Evolutionary conservation across 305 asterid genomes (phyloP), one percentile per base, ranked within the genome.

Genomic region (Fraxinus floribunda): DNA sequence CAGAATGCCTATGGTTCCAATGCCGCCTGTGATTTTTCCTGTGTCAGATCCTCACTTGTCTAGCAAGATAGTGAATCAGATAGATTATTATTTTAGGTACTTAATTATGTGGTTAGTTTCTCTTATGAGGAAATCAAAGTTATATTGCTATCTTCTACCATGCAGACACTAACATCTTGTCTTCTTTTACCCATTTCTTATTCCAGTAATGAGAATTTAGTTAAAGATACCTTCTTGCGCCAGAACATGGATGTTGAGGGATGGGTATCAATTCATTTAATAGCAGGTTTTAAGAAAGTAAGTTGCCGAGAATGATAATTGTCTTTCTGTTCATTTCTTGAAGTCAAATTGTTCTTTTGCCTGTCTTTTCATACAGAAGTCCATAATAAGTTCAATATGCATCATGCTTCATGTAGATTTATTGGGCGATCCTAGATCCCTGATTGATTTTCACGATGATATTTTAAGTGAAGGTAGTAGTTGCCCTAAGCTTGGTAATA

Each of bases 51-150:
- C 95, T 68, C 88, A 88, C 80, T 80, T 93, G 86, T 91, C 80
- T 30, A 44, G 87, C 52, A 89, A 87, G 87, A 87, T 94, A 81
- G 77, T 90, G 76, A 90, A 86, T 20, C 98, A 93, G 83, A 90
- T 94, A 60, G 94, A 94, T 44, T 93, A 94, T 84, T 94, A 94
- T 86, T 93, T 93, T 84, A 94, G 97, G 97, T 94, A 89, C 5
- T 57, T 11, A 4, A 29, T 11, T 57, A 20, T 4, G 34, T 82
- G 13, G 11, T 76, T 22, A 22, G 10, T 0, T 75, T 60, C 44
- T 52, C 7, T 77, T 29, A 20, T 73, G 18, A 18, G 39, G 20
- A 79, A 60, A 0, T 20, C 57, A 20, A 16, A 38, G 15, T 18
- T 8, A 38, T 35, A 39, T 60, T 44, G 9, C 15, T 83, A 34